Percentiles rank a stretch among this genome's conserved stretches.
phyloP scores from a whole-genome alignment of 1,284 basidiomycete species.

The Trichosporon sp. region DNA sequence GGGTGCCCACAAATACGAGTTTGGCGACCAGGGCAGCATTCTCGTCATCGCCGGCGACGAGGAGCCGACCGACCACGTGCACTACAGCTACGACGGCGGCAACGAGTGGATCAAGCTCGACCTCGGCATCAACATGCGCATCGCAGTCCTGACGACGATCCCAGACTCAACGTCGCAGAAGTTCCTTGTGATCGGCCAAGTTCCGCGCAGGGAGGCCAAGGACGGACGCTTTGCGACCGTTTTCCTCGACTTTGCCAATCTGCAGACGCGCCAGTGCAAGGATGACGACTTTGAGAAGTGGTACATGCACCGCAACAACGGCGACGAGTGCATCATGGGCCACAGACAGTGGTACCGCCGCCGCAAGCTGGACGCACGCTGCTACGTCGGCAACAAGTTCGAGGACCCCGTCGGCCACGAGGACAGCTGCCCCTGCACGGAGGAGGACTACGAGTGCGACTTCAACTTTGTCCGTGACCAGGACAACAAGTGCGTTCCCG shows the following conservation, averaged over 20 bases:
- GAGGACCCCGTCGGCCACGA: constrained; percentile 75
- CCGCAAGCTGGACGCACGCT: constrained; percentile 76
- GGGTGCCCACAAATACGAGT: constrained; percentile 89
- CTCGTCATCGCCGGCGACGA: constrained; percentile 85
- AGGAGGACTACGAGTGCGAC: constrained; percentile 79
- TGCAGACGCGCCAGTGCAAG: constrained; percentile 65
- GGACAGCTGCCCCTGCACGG: constrained; percentile 76
- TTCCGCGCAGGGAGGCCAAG: constrained; percentile 60
- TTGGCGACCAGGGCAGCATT: constrained; percentile 82
- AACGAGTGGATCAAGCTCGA: constrained; percentile 70
- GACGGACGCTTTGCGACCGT: constrained; percentile 67
- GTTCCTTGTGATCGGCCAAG: constrained; percentile 72
- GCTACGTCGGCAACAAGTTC: constrained; percentile 90
- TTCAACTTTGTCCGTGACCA: constrained; percentile 54
- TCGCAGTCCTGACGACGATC: constrained; percentile 71
- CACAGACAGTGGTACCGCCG: constrained; percentile 95
- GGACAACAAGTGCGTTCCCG: constrained; percentile 67
- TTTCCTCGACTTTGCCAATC: constrained; percentile 76
- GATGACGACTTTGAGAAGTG: constrained; percentile 79
- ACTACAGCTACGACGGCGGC: constrained; percentile 83
- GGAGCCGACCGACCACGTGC: constrained; percentile 64
- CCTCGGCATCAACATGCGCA: constrained; percentile 68
- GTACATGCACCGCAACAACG: constrained; percentile 67
- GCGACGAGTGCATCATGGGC: constrained; percentile 86
- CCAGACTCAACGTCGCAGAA: constrained; percentile 92